Evolutionary conservation across 208 protist species (phyloP).

Genomic region (Crithidia thermophila): DNA sequence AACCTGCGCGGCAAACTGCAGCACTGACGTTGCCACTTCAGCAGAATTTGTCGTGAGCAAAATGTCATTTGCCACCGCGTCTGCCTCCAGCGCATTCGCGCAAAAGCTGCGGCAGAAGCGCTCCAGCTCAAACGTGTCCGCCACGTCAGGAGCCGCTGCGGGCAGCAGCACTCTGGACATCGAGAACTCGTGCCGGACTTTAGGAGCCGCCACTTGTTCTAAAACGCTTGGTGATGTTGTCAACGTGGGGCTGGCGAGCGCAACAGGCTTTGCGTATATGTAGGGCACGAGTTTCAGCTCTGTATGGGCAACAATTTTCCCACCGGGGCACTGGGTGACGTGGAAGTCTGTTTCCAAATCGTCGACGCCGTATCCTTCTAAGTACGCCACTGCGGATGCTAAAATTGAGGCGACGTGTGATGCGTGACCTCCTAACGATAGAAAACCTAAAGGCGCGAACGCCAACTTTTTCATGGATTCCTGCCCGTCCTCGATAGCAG

Average conservation of each 20-base stretch:
- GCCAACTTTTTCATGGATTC: constrained; percentile 40
- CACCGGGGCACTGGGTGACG: constrained; percentile 9
- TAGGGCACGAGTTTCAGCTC: constrained; percentile 51
- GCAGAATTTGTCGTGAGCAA: constrained; percentile 26
- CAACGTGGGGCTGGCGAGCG: neutral
- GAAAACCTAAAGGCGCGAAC: constrained; percentile 49
- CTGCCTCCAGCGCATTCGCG: neutral
- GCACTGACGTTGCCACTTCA: constrained; percentile 16
- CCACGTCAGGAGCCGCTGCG: neutral
- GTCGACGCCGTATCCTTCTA: constrained; percentile 53
- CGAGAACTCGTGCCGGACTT: constrained; percentile 3
- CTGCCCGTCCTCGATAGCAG: constrained; percentile 23
- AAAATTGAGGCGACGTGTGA: constrained; percentile 31
- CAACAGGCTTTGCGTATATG: neutral
- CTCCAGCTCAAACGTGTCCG: constrained; percentile 1
- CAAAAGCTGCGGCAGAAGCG: constrained; percentile 12
- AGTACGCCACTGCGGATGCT: constrained; percentile 48
- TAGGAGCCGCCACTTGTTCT: neutral
- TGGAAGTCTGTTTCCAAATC: constrained; percentile 40
- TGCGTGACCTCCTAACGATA: constrained; percentile 27
- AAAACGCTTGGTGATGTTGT: neutral
- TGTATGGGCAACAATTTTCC: constrained; percentile 23
- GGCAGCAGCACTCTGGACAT: constrained; percentile 12
- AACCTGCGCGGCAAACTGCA: constrained; percentile 14
- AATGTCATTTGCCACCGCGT: constrained; percentile 23